Conservation (phyloP, 2,329 filamentous ascomycete genomes). For the Domatiomyces catenatus region DNA sequence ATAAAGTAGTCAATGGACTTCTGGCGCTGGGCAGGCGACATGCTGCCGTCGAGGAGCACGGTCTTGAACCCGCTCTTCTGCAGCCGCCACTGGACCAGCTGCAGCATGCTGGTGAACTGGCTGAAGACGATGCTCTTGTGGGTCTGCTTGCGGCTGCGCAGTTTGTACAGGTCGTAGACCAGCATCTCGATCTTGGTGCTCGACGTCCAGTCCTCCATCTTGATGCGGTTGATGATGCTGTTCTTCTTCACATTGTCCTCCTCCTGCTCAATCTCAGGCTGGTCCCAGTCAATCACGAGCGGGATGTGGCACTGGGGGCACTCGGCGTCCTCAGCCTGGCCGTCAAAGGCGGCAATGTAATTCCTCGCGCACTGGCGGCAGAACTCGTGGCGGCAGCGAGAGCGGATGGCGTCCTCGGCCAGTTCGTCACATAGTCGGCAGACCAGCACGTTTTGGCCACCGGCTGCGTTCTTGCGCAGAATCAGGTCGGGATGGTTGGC, state of each 20-base stretch:
- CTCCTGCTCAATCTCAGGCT: slow-evolving; percentile 88
- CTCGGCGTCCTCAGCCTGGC: slow-evolving; percentile 34
- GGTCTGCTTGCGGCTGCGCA: slow-evolving; percentile 81
- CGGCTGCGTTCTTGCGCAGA: slow-evolving; percentile 69
- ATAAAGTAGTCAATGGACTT: slow-evolving; percentile 94
- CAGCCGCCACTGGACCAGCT: slow-evolving; percentile 91
- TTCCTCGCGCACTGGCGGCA: slow-evolving; percentile 66
- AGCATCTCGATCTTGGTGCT: slow-evolving; percentile 97
- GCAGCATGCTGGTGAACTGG: slow-evolving; percentile 93
- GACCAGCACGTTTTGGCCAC: slow-evolving; percentile 76
- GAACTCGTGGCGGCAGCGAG: slow-evolving; percentile 84
- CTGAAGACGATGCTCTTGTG: slow-evolving; percentile 97
- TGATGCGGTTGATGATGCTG: slow-evolving; percentile 95
- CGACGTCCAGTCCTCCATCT: slow-evolving; percentile 97
- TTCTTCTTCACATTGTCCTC: slow-evolving; percentile 77
- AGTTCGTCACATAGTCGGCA: slow-evolving; percentile 95
- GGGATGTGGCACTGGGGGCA: slow-evolving; percentile 88
- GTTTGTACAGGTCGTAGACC: slow-evolving; percentile 81
- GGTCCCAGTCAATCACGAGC: slow-evolving; percentile 80
- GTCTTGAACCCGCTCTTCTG: slow-evolving; percentile 94
- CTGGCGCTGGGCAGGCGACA: slow-evolving; percentile 87
- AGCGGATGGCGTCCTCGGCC: slow-evolving; percentile 85
- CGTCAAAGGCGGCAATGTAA: slow-evolving; percentile 64
- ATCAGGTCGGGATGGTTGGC: slow-evolving; percentile 93
- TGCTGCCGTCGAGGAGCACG: slow-evolving; percentile 93